These are phyloP conservation scores for Lentinula raphanica DNA, from an alignment of 768 basidiomycete species.

Conservation along the genomic window DNA sequence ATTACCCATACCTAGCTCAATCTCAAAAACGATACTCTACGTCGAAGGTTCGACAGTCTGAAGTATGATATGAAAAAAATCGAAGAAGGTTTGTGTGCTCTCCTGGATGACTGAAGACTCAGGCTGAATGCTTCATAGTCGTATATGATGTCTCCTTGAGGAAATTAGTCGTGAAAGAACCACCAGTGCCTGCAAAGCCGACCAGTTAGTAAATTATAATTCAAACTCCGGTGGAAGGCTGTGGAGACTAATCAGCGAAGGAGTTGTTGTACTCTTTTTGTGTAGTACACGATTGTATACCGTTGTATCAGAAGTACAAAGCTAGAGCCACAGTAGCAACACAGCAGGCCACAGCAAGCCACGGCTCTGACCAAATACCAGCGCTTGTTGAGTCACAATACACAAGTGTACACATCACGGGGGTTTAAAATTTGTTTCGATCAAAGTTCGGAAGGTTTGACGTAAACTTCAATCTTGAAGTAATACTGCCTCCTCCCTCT, in stretches of 20 bases:
- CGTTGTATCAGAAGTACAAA: no score
- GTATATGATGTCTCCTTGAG: constrained; percentile 83
- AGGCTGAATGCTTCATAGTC: constrained; percentile 36
- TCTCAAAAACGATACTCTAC: constrained; percentile 72
- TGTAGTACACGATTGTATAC: no score
- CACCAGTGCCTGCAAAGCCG: constrained; percentile 17
- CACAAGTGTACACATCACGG: constrained; percentile 4
- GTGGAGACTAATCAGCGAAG: no score
- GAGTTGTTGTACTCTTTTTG: no score
- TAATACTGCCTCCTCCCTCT: constrained; percentile 1
- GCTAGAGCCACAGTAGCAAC: no score
- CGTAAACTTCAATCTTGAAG: constrained; percentile 5
- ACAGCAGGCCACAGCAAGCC: no score
- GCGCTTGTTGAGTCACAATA: background rate
- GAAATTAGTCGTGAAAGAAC: constrained; percentile 35
- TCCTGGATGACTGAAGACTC: background rate
- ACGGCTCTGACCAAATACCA: no score
- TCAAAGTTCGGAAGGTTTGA: constrained; percentile 1
- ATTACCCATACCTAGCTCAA: constrained; percentile 49
- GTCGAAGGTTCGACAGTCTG: constrained; percentile 73
- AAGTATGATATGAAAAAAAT: constrained; percentile 89
- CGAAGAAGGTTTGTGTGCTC: constrained; percentile 62
- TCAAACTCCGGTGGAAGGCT: no score
- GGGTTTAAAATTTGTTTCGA: constrained; percentile 5
- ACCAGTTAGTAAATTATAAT: background rate